Evolutionary conservation across 768 basidiomycete genomes (phyloP).

Genomic region (Amanita exitialis): DNA sequence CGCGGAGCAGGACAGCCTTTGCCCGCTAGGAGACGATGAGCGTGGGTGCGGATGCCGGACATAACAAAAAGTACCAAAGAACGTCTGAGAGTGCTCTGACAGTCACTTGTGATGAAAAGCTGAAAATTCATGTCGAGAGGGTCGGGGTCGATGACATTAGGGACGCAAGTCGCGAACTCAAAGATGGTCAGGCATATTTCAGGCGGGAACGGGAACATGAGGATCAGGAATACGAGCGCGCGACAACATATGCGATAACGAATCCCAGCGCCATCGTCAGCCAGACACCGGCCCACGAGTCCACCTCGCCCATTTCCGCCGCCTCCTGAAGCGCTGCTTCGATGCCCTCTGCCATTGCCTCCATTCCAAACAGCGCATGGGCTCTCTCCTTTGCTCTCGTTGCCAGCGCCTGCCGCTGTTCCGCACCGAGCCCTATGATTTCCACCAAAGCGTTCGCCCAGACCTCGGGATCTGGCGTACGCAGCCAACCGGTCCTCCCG

Average conservation of each 20-base stretch:
- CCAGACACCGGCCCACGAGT: constrained; percentile 12
- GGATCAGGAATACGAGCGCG: background rate
- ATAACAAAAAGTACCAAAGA: background rate
- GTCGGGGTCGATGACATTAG: background rate
- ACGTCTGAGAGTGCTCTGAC: background rate
- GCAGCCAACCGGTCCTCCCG: constrained; percentile 72
- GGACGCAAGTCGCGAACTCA: background rate
- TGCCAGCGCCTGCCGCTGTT: constrained; percentile 38
- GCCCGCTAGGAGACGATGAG: constrained; percentile 11
- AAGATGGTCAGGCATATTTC: background rate
- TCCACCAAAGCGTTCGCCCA: constrained; percentile 67
- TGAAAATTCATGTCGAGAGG: constrained; percentile 6
- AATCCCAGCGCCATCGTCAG: constrained; percentile 13
- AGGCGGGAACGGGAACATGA: background rate
- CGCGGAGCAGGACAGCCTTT: constrained; percentile 16
- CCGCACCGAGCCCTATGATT: constrained; percentile 36
- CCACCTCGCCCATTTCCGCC: constrained; percentile 39
- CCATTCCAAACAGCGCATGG: constrained; percentile 59
- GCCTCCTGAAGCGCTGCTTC: constrained; percentile 48
- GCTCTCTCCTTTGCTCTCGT: constrained; percentile 53
- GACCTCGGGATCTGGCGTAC: constrained; percentile 42
- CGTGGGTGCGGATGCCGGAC: background rate
- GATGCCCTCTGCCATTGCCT: constrained; percentile 56
- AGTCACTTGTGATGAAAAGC: constrained; percentile 3
- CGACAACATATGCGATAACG: background rate